phyloP scores from a whole-genome alignment of 305 asterid species.

The Plantago lanceolata region DNA sequence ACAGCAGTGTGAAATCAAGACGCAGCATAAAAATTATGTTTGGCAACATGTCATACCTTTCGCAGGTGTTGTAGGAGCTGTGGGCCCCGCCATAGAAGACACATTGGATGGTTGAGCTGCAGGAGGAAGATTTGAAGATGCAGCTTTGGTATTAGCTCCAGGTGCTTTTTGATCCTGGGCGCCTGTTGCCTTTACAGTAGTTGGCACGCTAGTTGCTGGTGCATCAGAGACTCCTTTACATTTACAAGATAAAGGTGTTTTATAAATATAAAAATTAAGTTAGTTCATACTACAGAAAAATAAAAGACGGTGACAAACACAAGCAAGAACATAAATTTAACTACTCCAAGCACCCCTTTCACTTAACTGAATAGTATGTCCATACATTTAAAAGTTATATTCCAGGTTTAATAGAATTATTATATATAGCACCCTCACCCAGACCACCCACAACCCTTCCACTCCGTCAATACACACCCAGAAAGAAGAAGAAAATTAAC shows the following conservation, averaged over 20 bases:
- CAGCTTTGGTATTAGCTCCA: constrained; percentile 45
- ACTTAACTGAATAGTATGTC: not conserved
- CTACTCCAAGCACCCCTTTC: not conserved
- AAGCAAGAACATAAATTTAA: not conserved
- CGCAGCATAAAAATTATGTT: constrained; percentile 14
- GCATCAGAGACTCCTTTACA: constrained; percentile 43
- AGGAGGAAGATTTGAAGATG: constrained; percentile 44
- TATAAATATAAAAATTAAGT: not conserved
- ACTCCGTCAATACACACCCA: not conserved
- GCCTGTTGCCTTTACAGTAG: constrained; percentile 34
- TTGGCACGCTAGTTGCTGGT: constrained; percentile 30
- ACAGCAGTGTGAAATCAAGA: not conserved
- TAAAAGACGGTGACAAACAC: not conserved
- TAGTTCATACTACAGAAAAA: not conserved
- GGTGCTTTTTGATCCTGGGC: constrained; percentile 39
- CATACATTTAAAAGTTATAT: not conserved
- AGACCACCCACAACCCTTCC: too few species aligned
- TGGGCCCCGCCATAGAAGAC: constrained; percentile 38
- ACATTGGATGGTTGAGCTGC: constrained; percentile 46
- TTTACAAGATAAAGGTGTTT: constrained; percentile 3
- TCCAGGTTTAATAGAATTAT: too few species aligned
- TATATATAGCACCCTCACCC: too few species aligned
- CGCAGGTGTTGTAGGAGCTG: constrained; percentile 49
- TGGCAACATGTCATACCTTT: constrained; percentile 42
- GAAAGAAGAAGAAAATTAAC: not conserved